These are phyloP conservation scores for Picea glauca DNA, from an alignment of 75 land plant genomes.

Conservation along the genomic window DNA sequence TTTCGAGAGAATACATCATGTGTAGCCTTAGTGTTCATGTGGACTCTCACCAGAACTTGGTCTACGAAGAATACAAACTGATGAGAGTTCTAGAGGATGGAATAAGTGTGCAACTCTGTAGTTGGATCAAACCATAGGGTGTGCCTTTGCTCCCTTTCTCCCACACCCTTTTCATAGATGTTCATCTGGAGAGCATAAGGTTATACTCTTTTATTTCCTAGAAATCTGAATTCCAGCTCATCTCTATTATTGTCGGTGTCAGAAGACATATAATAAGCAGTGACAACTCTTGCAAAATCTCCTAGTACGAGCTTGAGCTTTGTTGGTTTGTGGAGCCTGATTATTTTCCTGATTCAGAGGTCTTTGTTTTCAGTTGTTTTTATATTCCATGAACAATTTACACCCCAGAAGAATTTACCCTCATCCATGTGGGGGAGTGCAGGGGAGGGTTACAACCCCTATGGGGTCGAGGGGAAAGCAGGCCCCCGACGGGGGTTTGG, in stretches of 20 bases:
- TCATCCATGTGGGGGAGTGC: too few relatives aligned
- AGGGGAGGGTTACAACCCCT: too few relatives aligned
- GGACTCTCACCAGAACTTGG: slow-evolving; percentile 6
- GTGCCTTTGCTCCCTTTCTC: slow-evolving; percentile 72
- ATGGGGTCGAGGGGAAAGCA: too few relatives aligned
- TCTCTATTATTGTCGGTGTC: slow-evolving; percentile 3
- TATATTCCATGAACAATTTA: too few relatives aligned
- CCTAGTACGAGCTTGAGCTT: too few relatives aligned
- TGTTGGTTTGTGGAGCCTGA: too few relatives aligned
- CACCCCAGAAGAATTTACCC: too few relatives aligned
- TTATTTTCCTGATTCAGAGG: too few relatives aligned
- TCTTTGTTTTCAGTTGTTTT: too few relatives aligned
- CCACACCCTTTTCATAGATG: slow-evolving; percentile 24
- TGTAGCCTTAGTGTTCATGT: not conserved
- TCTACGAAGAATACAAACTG: slow-evolving; percentile 40
- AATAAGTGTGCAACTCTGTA: slow-evolving; percentile 23
- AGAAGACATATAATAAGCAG: too few relatives aligned
- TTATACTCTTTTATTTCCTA: slow-evolving; percentile 22
- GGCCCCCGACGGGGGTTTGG: too few relatives aligned
- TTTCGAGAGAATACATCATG: slow-evolving; percentile 40
- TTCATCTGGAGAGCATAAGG: slow-evolving; percentile 31
- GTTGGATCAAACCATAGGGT: slow-evolving; percentile 95
- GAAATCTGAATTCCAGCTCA: slow-evolving; percentile 36
- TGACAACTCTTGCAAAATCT: too few relatives aligned
- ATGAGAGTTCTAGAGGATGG: slow-evolving; percentile 10